phyloP scores from a whole-genome alignment of 345 rosid genomes.

The Corymbia maculata region DNA sequence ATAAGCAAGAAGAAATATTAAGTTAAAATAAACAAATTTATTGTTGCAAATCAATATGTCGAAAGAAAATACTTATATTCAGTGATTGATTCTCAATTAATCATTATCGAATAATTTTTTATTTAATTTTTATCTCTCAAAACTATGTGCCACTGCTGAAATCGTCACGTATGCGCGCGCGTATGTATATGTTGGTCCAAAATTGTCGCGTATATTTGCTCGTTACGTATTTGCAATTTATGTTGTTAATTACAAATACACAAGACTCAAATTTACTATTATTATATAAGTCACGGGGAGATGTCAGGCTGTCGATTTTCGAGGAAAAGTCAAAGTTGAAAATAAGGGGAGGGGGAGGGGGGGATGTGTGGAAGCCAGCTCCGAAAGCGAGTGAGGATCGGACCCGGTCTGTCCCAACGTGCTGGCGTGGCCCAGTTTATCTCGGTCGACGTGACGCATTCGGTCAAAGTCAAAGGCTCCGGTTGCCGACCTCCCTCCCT shows the following conservation, averaged over 20 bases:
- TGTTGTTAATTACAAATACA: not conserved
- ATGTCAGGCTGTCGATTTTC: not conserved
- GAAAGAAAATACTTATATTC: no score
- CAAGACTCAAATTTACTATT: not conserved
- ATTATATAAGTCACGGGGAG: not conserved
- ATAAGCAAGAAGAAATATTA: not conserved
- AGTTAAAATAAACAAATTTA: no score
- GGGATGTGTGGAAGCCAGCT: not conserved
- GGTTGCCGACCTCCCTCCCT: not conserved
- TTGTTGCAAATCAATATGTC: no score
- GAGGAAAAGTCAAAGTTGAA: not conserved
- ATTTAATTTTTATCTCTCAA: rapidly evolving
- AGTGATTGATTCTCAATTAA: no score
- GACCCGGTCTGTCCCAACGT: not conserved
- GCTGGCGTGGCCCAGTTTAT: not conserved
- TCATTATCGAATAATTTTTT: no score
- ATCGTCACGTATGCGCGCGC: not conserved
- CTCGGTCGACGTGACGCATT: not conserved
- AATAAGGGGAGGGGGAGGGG: not conserved
- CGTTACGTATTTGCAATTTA: not conserved
- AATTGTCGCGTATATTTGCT: not conserved
- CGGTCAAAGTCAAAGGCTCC: not conserved
- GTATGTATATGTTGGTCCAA: no score
- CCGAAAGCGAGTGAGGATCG: not conserved
- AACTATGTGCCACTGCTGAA: not conserved